These are phyloP conservation scores for Tetrapisispora iriomotensis DNA, from an alignment of 805 yeast genomes.

Conservation along the genomic window DNA sequence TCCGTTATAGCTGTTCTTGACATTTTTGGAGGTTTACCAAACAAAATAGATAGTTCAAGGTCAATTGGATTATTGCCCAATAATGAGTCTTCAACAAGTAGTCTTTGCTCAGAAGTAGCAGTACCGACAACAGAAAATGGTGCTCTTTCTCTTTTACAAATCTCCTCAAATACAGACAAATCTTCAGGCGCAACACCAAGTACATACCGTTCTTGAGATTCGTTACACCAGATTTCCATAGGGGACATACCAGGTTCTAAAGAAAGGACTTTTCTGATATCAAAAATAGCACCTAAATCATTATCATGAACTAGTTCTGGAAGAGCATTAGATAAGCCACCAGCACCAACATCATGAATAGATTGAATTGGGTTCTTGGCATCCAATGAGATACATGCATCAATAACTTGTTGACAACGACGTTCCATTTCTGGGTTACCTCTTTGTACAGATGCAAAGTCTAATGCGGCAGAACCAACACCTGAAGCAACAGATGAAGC, in stretches of 20 bases:
- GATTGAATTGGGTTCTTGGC: slow-evolving; percentile 75
- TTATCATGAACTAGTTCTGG: slow-evolving; percentile 98
- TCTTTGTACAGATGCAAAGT: slow-evolving; percentile 97
- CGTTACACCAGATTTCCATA: slow-evolving; percentile 99
- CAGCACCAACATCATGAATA: slow-evolving; percentile 98
- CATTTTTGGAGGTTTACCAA: slow-evolving; percentile 97
- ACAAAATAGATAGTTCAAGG: slow-evolving; percentile 86
- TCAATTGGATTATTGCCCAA: slow-evolving; percentile 84
- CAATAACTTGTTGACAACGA: slow-evolving; percentile 96
- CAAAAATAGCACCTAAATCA: slow-evolving; percentile 87
- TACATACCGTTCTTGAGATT: slow-evolving; percentile 97
- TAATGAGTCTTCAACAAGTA: slow-evolving; percentile 69
- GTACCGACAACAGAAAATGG: slow-evolving; percentile 92
- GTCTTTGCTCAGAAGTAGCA: slow-evolving; percentile 80
- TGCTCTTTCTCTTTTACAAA: slow-evolving; percentile 93
- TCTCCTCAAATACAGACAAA: slow-evolving; percentile 56
- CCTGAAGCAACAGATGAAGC: slow-evolving; percentile 96
- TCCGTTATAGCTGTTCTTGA: slow-evolving; percentile 61
- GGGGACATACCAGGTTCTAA: slow-evolving; percentile 98
- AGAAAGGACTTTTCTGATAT: slow-evolving; percentile 79
- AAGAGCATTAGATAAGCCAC: slow-evolving; percentile 93
- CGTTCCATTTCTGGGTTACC: slow-evolving; percentile 99
- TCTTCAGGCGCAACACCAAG: slow-evolving; percentile 81
- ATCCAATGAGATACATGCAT: slow-evolving; percentile 82
- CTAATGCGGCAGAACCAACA: slow-evolving; percentile 91